Base-by-base conservation (phyloP, 192 early-diverging fungal species). In the Backusella tuberculispora region DNA sequence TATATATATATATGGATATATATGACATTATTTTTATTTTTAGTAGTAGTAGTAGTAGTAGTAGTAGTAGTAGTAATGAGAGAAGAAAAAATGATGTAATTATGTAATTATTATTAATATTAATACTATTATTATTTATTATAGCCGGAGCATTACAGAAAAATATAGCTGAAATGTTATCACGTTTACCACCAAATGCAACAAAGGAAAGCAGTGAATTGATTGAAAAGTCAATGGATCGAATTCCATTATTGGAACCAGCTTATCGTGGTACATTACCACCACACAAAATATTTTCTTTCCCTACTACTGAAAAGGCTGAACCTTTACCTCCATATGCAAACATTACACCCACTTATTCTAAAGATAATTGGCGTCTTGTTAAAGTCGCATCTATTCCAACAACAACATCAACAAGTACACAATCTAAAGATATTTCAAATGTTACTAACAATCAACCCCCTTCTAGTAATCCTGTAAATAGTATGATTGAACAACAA, bases 221-320 rank as follows among this genome's bases (percentile, higher is more conserved):
- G 2, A 74, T 88, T 37, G 82, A 85, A 60, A 70, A 77, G 7
- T 66, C 87, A 0, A 85, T 86, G 68, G 56, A 72, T 9, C 72
- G 67, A 21, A 75, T 85, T 5, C 83, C 87, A 14, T 71, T 81
- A 40, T 75, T 83, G 26, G 85, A 85, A 21, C 17, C 85, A 3
- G 75, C 80, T 12, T 88, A 83, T 63, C 69, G 76, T n/a, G 87
- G 87, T n/a, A 72, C 81, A 21, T 60, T 88, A 37, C 85, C 86
- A n/a, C 74, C 83, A 47, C 83, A 72, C 44, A 85, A 84, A 42
- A 76, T 80, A 1, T 86, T 86, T 69, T 85, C 85, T 0, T 88
- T 85, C 44, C 77, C 83, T 1, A 81, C 82, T 1, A 68, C 71
- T 5, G 76, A 78, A 45, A 78, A 72, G 12, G 56, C 71, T 1